These are phyloP conservation scores for Aureobasidium leucospermi DNA, from an alignment of 2,329 filamentous ascomycete genomes.

Conservation along the genomic window DNA sequence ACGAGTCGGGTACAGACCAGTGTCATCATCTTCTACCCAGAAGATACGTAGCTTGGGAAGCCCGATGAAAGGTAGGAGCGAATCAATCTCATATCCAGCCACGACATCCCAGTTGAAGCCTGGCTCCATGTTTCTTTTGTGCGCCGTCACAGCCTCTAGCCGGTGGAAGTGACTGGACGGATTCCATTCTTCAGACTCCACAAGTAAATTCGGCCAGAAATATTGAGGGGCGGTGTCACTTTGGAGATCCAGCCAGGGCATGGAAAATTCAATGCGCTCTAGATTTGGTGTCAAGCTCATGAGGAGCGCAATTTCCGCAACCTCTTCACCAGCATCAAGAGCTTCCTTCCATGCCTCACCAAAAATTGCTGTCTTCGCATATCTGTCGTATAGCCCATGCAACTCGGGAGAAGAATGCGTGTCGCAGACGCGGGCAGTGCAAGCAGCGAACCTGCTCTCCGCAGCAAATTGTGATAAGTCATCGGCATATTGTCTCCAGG, in stretches of 20 bases:
- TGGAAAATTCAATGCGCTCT: constrained; percentile 2
- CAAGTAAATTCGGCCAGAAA: neutral
- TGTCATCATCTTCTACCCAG: neutral
- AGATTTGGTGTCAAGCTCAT: constrained; percentile 1
- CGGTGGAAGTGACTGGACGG: neutral
- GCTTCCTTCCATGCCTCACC: neutral
- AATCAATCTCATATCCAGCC: neutral
- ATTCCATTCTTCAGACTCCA: neutral
- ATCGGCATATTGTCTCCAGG: neutral
- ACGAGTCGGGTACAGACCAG: neutral
- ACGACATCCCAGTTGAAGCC: too few species aligned
- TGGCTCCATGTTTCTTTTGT: neutral
- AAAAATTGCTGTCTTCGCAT: neutral
- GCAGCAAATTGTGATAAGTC: neutral
- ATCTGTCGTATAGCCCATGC: neutral
- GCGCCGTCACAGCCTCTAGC: neutral
- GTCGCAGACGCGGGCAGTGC: neutral
- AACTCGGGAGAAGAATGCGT: neutral
- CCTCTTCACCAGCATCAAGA: neutral
- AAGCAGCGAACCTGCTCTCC: neutral
- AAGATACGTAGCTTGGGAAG: neutral
- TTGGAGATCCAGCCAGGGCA: neutral
- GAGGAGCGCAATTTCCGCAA: neutral
- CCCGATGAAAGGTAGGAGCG: neutral
- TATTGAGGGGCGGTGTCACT: neutral